Evolutionary conservation across 441 rosid species (phyloP).

Genomic region (Adansonia rubrostipa): DNA sequence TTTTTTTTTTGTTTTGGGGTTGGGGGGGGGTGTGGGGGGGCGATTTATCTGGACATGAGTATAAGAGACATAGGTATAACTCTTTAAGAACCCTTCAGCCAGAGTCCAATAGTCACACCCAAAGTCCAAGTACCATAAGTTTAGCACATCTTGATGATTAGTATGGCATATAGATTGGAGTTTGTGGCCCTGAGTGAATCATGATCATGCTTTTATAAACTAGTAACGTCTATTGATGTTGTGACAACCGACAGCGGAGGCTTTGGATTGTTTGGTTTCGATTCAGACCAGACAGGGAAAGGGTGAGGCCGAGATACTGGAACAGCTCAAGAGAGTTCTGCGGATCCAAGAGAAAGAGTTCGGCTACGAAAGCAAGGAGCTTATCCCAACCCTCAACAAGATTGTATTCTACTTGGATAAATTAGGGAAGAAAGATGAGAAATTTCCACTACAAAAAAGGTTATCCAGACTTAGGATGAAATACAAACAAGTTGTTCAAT

Average conservation of each 20-base stretch:
- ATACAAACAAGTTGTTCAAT: conserved; percentile 51
- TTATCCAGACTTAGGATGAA: conserved; percentile 55
- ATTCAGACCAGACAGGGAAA: conserved; percentile 65
- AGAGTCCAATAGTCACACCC: too few species aligned
- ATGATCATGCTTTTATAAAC: neutral
- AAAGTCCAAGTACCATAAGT: neutral
- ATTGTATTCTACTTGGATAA: conserved; percentile 62
- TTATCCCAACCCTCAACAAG: conserved; percentile 69
- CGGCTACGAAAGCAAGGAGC: conserved; percentile 69
- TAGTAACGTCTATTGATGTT: neutral
- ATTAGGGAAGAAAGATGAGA: conserved; percentile 71
- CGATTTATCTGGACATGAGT: too few species aligned
- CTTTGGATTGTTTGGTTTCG: conserved; percentile 76
- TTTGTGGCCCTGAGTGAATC: neutral
- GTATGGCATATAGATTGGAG: neutral
- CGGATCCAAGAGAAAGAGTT: conserved; percentile 77
- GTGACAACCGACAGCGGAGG: conserved; percentile 61
- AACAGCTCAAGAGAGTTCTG: conserved; percentile 62
- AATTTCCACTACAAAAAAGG: conserved; percentile 59
- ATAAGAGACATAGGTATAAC: too few species aligned
- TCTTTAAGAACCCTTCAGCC: too few species aligned
- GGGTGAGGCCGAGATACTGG: conserved; percentile 49
- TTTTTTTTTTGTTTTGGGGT: too few species aligned
- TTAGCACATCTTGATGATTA: neutral
- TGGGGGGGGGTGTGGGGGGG: too few species aligned